A percentile compares a stretch with the other conserved stretches of the same genome.
Conservation (phyloP, 306 rosid genomes). For the Castanea mollissima region DNA sequence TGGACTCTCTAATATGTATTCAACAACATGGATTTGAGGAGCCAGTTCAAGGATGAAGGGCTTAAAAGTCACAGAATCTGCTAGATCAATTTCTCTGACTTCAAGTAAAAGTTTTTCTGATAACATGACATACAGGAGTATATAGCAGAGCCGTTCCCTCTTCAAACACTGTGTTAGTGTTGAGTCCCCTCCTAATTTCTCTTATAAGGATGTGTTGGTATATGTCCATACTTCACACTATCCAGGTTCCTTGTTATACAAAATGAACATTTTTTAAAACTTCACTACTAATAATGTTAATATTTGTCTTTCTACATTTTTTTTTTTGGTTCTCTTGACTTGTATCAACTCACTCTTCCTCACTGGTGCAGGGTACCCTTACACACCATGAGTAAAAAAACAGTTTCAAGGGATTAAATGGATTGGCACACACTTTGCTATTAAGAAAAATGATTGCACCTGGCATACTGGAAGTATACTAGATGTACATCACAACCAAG, state of each 20-base stretch:
- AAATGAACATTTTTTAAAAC: too few relatives aligned
- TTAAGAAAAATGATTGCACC: background rate
- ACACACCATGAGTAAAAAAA: background rate
- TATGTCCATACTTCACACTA: background rate
- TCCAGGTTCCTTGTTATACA: too few relatives aligned
- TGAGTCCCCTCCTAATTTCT: conserved; percentile 3
- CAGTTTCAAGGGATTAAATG: background rate
- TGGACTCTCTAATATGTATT: background rate
- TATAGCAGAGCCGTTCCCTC: background rate
- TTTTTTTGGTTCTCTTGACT: too few relatives aligned
- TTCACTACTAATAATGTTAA: too few relatives aligned
- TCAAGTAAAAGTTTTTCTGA: background rate
- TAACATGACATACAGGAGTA: background rate
- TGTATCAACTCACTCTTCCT: too few relatives aligned
- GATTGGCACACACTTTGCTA: background rate
- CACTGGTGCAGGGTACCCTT: background rate
- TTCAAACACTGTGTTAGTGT: background rate
- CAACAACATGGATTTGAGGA: background rate
- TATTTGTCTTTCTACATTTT: too few relatives aligned
- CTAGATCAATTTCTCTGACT: background rate
- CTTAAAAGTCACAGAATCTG: background rate
- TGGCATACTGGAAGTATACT: too few relatives aligned
- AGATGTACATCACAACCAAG: too few relatives aligned
- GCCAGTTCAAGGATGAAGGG: conserved; percentile 10
- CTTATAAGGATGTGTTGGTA: background rate